Conservation (phyloP, 169 alveolate species). For the Perkinsus olseni region DNA sequence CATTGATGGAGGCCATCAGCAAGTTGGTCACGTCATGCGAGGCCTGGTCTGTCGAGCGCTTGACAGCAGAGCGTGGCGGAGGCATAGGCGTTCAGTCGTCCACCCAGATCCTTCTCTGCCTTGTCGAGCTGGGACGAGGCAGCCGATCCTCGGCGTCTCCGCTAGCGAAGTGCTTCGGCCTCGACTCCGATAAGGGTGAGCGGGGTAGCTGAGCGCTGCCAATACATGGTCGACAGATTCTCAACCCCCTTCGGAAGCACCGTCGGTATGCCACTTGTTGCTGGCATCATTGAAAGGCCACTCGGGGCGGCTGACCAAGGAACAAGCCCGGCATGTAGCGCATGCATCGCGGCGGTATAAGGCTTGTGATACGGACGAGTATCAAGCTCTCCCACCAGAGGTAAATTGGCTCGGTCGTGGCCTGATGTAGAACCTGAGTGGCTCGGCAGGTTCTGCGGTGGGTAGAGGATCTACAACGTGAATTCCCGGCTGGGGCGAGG, state of each 20-base stretch:
- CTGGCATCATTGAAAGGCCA: neutral
- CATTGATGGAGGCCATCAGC: neutral
- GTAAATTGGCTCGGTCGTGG: neutral
- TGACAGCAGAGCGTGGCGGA: neutral
- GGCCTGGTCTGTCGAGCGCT: neutral
- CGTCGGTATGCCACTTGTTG: neutral
- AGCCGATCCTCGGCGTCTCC: neutral
- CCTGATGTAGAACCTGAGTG: neutral
- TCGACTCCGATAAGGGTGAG: neutral
- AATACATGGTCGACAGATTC: too few species aligned
- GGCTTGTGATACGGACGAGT: neutral
- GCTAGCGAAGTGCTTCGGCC: neutral
- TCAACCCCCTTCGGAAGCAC: too few species aligned
- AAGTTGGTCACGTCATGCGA: neutral
- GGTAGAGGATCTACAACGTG: neutral
- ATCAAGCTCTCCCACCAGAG: neutral
- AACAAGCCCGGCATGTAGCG: neutral
- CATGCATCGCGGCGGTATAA: neutral
- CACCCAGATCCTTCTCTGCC: neutral
- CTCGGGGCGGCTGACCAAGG: neutral
- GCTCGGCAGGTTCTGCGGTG: neutral
- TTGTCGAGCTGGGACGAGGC: neutral
- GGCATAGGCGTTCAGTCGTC: neutral
- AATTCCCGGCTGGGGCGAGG: neutral
- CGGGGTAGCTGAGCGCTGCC: neutral